These are phyloP conservation scores for Phoma sp. DNA, from an alignment of 2,329 filamentous ascomycete genomes.

Conservation along the genomic window DNA sequence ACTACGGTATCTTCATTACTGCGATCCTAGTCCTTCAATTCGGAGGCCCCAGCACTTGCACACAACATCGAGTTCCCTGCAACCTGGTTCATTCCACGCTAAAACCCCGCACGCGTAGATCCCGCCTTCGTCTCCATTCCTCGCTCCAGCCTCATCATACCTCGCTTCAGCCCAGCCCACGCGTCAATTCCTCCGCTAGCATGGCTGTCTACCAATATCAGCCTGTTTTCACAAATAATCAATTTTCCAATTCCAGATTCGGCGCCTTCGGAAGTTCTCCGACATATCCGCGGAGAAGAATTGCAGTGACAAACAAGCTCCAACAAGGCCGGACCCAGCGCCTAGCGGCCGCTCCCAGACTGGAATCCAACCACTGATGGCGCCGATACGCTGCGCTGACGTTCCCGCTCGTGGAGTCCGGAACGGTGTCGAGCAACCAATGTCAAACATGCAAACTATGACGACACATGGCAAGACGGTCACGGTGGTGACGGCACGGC, in stretches of 20 bases:
- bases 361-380: too few relatives aligned
- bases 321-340: constrained; percentile 4
- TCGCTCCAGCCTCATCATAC: constrained; percentile 1
- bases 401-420: background rate
- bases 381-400: too few relatives aligned
- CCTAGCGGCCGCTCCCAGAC: constrained; percentile 15
- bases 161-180: background rate
- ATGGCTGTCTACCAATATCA: background rate
- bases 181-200: background rate
- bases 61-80: background rate
- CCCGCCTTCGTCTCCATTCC: constrained; percentile 7
- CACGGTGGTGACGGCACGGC: constrained; percentile 9
- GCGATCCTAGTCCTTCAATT: too few relatives aligned
- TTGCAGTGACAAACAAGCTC: constrained; percentile 18
- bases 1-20: background rate
- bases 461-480: constrained; percentile 2
- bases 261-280: background rate
- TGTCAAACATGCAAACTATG: constrained; percentile 5
- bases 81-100: constrained; percentile 4
- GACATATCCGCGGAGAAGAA: constrained; percentile 13
- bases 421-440: background rate
- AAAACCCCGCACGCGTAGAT: constrained; percentile 14
- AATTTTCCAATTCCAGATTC: background rate
- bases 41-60: background rate
- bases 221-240: background rate